These are phyloP conservation scores for Fomitiporia mediterranea DNA, from an alignment of 1,284 basidiomycete species.

Conservation along the genomic window DNA sequence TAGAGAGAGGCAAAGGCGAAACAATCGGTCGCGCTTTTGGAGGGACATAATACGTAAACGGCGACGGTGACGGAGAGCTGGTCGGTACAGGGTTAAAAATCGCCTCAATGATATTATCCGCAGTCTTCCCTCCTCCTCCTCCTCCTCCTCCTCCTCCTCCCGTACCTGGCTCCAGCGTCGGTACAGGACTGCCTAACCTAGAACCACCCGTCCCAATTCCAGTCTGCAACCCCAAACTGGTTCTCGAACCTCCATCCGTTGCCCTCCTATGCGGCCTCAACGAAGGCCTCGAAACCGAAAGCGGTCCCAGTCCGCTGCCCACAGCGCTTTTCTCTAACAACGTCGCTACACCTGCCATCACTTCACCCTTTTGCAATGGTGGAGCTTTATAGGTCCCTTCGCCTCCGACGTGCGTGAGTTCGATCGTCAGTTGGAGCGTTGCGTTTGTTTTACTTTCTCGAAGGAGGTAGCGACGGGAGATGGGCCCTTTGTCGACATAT, in stretches of 20 bases:
- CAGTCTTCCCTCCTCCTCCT: constrained; percentile 40
- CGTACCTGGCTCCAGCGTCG: too few species aligned
- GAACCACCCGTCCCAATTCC: too few species aligned
- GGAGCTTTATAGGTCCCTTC: constrained; percentile 58
- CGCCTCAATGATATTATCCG: constrained; percentile 69
- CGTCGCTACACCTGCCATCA: constrained; percentile 60
- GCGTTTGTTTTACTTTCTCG: constrained; percentile 77
- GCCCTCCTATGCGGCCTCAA: not conserved
- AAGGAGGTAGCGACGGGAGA: constrained; percentile 68
- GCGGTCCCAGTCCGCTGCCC: constrained; percentile 44
- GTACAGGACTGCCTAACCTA: too few species aligned
- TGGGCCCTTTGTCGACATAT: constrained; percentile 59
- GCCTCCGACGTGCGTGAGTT: constrained; percentile 55
- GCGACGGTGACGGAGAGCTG: constrained; percentile 41
- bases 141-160: not conserved
- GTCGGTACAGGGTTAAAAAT: constrained; percentile 65
- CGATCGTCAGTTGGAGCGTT: constrained; percentile 65
- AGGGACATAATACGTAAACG: constrained; percentile 52
- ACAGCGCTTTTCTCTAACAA: constrained; percentile 51
- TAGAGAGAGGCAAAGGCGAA: too few species aligned
- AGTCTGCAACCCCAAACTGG: not conserved
- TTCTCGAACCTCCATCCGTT: constrained; percentile 1
- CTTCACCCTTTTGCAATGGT: constrained; percentile 64
- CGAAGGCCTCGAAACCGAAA: constrained; percentile 15
- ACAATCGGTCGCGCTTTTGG: constrained; percentile 11